These are phyloP conservation scores for Macroventuria anomochaeta DNA, from an alignment of 2,329 filamentous ascomycete species.

Conservation along the genomic window DNA sequence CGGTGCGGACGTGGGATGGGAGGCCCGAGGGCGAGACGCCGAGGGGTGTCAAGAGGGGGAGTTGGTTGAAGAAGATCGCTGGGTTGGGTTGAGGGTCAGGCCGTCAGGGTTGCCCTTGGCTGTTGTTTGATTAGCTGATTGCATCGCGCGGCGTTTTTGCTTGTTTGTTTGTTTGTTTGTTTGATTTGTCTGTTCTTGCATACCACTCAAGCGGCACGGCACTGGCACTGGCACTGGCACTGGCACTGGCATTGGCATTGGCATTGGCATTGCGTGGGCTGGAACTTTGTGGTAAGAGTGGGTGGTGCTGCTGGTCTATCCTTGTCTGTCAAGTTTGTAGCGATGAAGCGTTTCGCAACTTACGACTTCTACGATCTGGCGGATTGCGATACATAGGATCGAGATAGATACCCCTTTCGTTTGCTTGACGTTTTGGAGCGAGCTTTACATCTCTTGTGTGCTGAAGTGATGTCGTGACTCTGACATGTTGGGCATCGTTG, in stretches of 20 bases:
- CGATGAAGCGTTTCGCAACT: background rate
- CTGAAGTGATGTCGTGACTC: too few relatives aligned
- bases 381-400: too few relatives aligned
- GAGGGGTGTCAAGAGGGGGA: constrained; percentile 49
- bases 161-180: too few relatives aligned
- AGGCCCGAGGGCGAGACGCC: constrained; percentile 42
- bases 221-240: background rate
- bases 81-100: constrained; percentile 22
- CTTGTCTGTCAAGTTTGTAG: too few relatives aligned
- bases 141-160: constrained; percentile 22
- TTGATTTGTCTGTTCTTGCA: too few relatives aligned
- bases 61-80: constrained; percentile 57
- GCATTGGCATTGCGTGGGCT: background rate
- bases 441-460: background rate
- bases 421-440: constrained; percentile 1
- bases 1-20: constrained; percentile 51
- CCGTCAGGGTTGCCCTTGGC: background rate
- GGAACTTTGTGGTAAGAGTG: background rate
- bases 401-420: constrained; percentile 23
- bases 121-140: background rate
- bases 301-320: background rate
- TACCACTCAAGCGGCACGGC: too few relatives aligned
- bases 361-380: background rate
- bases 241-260: background rate
- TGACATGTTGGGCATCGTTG: background rate